Evolutionary conservation across 345 rosid genomes (phyloP), one percentile per base, ranked within the genome.

Genomic region (Garcia nutans): DNA sequence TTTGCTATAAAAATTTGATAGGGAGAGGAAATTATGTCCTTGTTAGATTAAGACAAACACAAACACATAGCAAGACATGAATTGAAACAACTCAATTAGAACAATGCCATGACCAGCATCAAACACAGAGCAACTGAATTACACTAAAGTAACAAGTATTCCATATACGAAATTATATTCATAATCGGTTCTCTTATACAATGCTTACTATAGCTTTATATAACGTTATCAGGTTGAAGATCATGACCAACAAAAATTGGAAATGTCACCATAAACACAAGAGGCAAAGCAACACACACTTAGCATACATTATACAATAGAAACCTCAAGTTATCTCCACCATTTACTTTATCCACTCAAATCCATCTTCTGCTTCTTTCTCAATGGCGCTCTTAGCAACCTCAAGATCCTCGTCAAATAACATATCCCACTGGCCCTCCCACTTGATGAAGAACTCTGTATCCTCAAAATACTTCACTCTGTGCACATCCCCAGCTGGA

Each of bases 391-490:
- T 72, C 77, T 87, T 86, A 1, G 97, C 92, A 64, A 84, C 82
- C 54, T 90, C 92, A 19, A 91, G 83, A 57, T 93, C 97, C 85
- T 95, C 97, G 45, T 93, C 97, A 42, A 95, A 83, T 79, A 86
- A 88, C 57, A 93, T 84, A 66, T 95, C 97, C 96, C 99, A 90
- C 23, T 79, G 86, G 15, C 97, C 99, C 71, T 93, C 99, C 99
- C 97, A 95, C 80, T 92, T 90, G 77, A 95, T 86, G 74, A 95
- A 95, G 77, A 95, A 91, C 84, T 93, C 93, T 0, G 97, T 91
- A 47, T 95, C 97, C 82, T 93, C 94, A 47, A 88, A 83, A 83
- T 95, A 95, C 87, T 88, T 87, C 66, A 93, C 99, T 76, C 97
- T 79, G 10, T 93, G 97, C 78, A 95, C 90, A 66, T 95, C 97